Conservation (phyloP, 441 rosid species). For the Populus trichocarpa region DNA sequence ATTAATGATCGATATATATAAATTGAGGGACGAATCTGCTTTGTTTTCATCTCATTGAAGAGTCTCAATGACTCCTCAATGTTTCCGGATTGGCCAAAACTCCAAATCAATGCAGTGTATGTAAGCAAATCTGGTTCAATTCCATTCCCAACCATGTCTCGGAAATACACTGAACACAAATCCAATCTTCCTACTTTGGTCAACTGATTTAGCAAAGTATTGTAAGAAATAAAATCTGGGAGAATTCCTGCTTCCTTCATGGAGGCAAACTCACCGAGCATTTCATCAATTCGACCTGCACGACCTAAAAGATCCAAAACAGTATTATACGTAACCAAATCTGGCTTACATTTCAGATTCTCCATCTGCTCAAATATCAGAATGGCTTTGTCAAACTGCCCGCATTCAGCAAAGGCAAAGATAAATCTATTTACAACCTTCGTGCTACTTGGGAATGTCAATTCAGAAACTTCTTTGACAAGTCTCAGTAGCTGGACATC, state of each 20-base stretch:
- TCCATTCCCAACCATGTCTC: slow-evolving; percentile 57
- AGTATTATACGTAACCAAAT: slow-evolving; percentile 65
- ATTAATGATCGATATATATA: slow-evolving; percentile 60
- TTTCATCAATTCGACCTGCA: slow-evolving; percentile 51
- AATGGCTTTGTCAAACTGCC: slow-evolving; percentile 66
- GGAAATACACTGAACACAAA: slow-evolving; percentile 46
- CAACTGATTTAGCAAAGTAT: slow-evolving; percentile 62
- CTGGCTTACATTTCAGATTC: slow-evolving; percentile 51
- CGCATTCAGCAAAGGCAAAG: slow-evolving; percentile 57
- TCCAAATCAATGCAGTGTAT: slow-evolving; percentile 67
- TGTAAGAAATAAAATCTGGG: slow-evolving; percentile 64
- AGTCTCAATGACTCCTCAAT: slow-evolving; percentile 53
- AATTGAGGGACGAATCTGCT: slow-evolving; percentile 59
- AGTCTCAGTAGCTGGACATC: slow-evolving; percentile 36
- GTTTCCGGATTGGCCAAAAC: slow-evolving; percentile 72
- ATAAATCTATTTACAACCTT: slow-evolving; percentile 57
- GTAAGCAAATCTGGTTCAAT: slow-evolving; percentile 74
- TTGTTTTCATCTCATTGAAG: slow-evolving; percentile 66
- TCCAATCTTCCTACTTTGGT: slow-evolving; percentile 69
- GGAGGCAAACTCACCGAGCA: slow-evolving; percentile 46
- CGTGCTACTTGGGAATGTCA: slow-evolving; percentile 40
- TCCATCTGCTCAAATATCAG: slow-evolving; percentile 49
- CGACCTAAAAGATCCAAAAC: slow-evolving; percentile 65
- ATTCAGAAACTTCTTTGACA: slow-evolving; percentile 46
- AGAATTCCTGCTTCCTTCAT: slow-evolving; percentile 62